Conservation (phyloP, 164 flowering plant species). For the Vitis amurensis region DNA sequence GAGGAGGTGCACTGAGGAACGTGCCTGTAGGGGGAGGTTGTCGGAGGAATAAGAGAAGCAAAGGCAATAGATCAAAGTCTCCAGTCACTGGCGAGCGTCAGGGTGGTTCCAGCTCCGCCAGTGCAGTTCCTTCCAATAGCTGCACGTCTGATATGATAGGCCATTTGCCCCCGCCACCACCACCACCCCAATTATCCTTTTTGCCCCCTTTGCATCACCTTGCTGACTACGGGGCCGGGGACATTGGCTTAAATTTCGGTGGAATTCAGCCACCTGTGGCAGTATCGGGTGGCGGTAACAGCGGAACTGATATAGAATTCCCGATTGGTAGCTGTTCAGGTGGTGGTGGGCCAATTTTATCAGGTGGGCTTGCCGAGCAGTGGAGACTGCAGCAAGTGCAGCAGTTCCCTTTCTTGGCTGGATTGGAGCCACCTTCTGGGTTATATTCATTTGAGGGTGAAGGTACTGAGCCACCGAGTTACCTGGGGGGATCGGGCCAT, state of each 20-base stretch:
- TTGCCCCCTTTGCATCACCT: conserved; percentile 37
- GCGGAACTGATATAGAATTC: conserved; percentile 28
- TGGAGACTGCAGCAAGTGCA: conserved; percentile 48
- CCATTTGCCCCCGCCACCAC: conserved; percentile 26
- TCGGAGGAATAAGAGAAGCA: conserved; percentile 55
- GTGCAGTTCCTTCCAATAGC: conserved; percentile 22
- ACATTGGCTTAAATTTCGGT: conserved; percentile 37
- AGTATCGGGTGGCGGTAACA: neutral
- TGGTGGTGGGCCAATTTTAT: conserved; percentile 13
- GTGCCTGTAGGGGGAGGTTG: conserved; percentile 85
- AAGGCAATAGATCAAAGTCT: conserved; percentile 34
- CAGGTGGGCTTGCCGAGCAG: conserved; percentile 36
- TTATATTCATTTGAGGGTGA: conserved; percentile 36
- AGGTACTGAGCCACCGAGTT: conserved; percentile 18
- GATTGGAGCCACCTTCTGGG: conserved; percentile 32
- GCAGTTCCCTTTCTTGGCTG: conserved; percentile 51
- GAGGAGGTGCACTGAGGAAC: conserved; percentile 72
- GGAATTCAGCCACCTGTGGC: conserved; percentile 24
- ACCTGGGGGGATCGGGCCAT: conserved; percentile 14
- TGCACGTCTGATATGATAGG: conserved; percentile 21
- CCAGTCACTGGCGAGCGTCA: conserved; percentile 20
- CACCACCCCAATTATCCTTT: conserved; percentile 19
- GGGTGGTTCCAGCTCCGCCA: conserved; percentile 21
- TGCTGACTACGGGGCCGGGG: conserved; percentile 25
- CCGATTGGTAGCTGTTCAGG: conserved; percentile 25